Percentiles rank a stretch among this genome's conserved stretches.
Conservation (phyloP, 2,329 filamentous ascomycete genomes). For the Talaromyces atroroseus region DNA sequence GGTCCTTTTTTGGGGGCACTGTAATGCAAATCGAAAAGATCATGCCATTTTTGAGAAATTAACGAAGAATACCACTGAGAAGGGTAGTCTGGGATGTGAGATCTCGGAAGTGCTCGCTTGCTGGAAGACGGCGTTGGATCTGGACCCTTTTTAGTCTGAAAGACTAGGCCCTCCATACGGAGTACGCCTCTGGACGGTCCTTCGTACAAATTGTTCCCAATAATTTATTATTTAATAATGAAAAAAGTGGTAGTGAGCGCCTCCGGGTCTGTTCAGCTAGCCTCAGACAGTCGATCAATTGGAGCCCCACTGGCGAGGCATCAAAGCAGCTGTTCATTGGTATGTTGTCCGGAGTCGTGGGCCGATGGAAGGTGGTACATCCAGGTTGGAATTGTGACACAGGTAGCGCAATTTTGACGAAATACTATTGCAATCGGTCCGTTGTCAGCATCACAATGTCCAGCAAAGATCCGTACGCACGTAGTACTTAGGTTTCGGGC, state of each 20-base stretch:
- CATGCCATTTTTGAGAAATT: conserved; percentile 2
- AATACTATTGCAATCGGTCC: too few species aligned
- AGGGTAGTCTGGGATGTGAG: background rate
- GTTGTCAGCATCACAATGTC: too few species aligned
- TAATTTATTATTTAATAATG: background rate
- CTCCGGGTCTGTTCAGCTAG: conserved; percentile 10
- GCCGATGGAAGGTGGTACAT: background rate
- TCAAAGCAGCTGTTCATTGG: background rate
- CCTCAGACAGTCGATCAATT: conserved; percentile 11
- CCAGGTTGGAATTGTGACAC: background rate
- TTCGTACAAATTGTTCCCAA: too few species aligned
- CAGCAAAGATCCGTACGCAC: too few species aligned
- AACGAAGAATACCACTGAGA: too few species aligned
- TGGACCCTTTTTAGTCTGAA: conserved; percentile 8
- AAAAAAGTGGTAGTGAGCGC: background rate
- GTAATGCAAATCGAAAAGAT: background rate
- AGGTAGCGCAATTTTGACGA: background rate
- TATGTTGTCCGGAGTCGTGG: background rate
- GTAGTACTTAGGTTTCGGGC: too few species aligned
- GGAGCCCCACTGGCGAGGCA: conserved; percentile 4
- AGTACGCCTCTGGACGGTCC: background rate
- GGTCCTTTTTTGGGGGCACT: background rate
- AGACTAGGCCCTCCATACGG: background rate
- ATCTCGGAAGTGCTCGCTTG: conserved; percentile 14
- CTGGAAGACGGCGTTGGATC: conserved; percentile 1